Percentiles rank a stretch among this genome's conserved stretches.
phyloP scores from a whole-genome alignment of 139 green algal species.

The Desmodesmus armatus region DNA sequence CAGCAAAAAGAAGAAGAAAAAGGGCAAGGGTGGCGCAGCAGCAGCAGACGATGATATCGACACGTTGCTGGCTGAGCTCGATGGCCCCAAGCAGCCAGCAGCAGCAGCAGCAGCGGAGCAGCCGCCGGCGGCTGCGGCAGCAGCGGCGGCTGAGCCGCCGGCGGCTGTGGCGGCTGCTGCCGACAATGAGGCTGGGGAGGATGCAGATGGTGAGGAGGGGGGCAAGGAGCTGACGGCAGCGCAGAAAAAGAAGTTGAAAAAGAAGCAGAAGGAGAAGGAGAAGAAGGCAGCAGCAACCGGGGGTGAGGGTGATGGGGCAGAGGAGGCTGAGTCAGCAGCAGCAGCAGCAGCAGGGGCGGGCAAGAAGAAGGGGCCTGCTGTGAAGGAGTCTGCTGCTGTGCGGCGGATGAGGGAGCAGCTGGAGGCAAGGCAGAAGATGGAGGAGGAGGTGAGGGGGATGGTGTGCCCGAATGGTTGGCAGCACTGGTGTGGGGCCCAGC shows the following conservation, averaged over 20 bases:
- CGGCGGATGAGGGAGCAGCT: slow-evolving; percentile 81
- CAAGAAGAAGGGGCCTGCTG: slow-evolving; percentile 67
- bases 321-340: slow-evolving; percentile 46
- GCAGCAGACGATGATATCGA: slow-evolving; percentile 75
- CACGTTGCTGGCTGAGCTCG: slow-evolving; percentile 75
- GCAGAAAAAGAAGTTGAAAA: slow-evolving; percentile 91
- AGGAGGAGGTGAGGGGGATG: slow-evolving; percentile 77
- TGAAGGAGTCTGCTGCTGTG: slow-evolving; percentile 84
- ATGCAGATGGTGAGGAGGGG: slow-evolving; percentile 47
- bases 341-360: slow-evolving; percentile 52
- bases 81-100: slow-evolving; percentile 57
- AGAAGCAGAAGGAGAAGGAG: slow-evolving; percentile 85
- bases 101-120: slow-evolving; percentile 29
- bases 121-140: slow-evolving; percentile 34
- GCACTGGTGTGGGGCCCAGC: neutral
- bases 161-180: slow-evolving; percentile 40
- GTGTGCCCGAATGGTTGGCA: neutral
- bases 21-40: slow-evolving; percentile 25
- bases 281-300: slow-evolving; percentile 69
- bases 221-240: slow-evolving; percentile 73
- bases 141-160: slow-evolving; percentile 34
- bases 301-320: slow-evolving; percentile 31
- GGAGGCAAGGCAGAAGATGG: slow-evolving; percentile 69
- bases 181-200: slow-evolving; percentile 40
- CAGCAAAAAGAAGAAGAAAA: slow-evolving; percentile 66